Base-by-base conservation (phyloP, 2,329 filamentous ascomycete species). In the Neofusicoccum sp. region DNA sequence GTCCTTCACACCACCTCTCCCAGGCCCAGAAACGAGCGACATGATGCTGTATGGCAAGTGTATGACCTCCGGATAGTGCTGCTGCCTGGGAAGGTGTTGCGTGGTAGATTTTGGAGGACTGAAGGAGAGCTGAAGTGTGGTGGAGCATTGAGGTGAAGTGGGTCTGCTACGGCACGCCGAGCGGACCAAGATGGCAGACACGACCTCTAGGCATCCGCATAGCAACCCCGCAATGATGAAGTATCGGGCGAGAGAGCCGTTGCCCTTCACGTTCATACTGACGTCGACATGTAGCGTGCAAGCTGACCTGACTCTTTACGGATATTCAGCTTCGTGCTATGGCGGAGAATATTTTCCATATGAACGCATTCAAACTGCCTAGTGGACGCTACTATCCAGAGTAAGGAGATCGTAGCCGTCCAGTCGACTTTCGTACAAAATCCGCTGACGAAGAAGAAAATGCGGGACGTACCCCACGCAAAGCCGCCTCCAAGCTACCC, bases 11-110 rank as follows among this genome's bases (percentile, higher is more conserved):
- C 82, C 76, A 44, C 77, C 85, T 66, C 83, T 79, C 62, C 85
- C 85, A 50, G 85, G 85, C 29, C 85, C 85, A 56, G 85, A 84
- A 64, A 84, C 84, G 54, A 88, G 78, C 47, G 86, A 84, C 86
- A 88, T 89, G 64, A 36, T 34, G 12, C 33, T 39, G 6, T 8
- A 31, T 41, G 6, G 29, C 41, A 48, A 16, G 34, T 22, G 41
- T 39, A 12, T 11, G 41, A 22, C 29, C 6, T 9, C 31, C 48
- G 4, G 59, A 12, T 49, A 33, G 22, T 43, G 31, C 12, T 49
- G 14, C 14, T 31, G 41, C 34, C 33, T 28, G 29, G 22, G 22
- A 43, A 41, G 50, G 45, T 50, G 16, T 56, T 48, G 56, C 31
- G 45, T 37, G 44, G 39, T 56, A 14, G 33, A 6, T 12, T 16